These are phyloP conservation scores for Deakozyma indianensis DNA, from an alignment of 805 yeast genomes.

Conservation along the genomic window DNA sequence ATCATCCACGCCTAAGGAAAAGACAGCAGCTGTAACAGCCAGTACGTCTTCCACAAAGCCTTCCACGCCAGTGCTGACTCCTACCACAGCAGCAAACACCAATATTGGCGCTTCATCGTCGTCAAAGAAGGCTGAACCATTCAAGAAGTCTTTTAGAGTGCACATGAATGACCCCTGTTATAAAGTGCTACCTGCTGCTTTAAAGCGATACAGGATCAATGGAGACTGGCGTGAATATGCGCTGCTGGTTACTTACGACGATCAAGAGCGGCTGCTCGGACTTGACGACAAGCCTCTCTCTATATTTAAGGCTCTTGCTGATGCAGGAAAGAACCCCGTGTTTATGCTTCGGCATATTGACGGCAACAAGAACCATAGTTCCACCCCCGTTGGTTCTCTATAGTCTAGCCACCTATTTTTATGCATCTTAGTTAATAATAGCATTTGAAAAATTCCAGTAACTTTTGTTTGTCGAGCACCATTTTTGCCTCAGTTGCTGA, in stretches of 20 bases:
- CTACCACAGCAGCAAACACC: slow-evolving; percentile 7
- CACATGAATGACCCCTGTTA: slow-evolving; percentile 86
- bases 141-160: slow-evolving; percentile 61
- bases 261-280: slow-evolving; percentile 70
- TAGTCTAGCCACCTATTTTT: background rate
- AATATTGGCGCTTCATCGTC: slow-evolving; percentile 4
- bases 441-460: background rate
- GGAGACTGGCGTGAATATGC: slow-evolving; percentile 85
- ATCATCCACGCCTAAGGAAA: background rate
- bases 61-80: slow-evolving; percentile 4
- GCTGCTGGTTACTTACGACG: slow-evolving; percentile 79
- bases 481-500: too few relatives aligned
- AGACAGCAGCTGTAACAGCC: slow-evolving; percentile 1
- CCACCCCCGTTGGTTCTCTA: background rate
- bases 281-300: slow-evolving; percentile 80
- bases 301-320: slow-evolving; percentile 72
- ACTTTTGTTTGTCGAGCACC: background rate
- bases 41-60: slow-evolving; percentile 4
- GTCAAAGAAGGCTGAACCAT: slow-evolving; percentile 36
- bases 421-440: background rate
- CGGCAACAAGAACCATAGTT: slow-evolving; percentile 15
- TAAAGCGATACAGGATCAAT: slow-evolving; percentile 67
- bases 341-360: slow-evolving; percentile 84
- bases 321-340: slow-evolving; percentile 75
- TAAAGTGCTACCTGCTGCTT: slow-evolving; percentile 74